Evolutionary conservation across 1,284 basidiomycete species (phyloP).

Genomic region (Malassezia dermatis): DNA sequence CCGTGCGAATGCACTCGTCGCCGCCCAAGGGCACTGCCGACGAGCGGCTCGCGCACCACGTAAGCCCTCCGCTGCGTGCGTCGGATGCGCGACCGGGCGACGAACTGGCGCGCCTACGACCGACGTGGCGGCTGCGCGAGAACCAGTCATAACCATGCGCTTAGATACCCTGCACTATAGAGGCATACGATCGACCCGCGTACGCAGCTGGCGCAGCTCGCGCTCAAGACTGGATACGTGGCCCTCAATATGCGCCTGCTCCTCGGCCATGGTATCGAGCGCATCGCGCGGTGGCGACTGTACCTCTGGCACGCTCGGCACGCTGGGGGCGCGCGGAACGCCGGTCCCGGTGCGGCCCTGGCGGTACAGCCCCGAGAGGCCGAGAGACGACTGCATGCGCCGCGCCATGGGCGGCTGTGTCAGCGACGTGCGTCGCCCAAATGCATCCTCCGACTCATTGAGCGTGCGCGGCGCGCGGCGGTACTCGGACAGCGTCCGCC

Average conservation of each 20-base stretch:
- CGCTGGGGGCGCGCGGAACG: neutral
- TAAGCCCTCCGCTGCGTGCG: neutral
- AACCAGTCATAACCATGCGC: neutral
- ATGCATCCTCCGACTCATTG: constrained; percentile 13
- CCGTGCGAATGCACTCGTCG: neutral
- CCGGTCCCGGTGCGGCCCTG: neutral
- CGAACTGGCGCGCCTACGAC: neutral
- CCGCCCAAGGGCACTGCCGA: neutral
- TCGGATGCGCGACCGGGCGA: neutral
- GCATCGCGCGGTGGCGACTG: neutral
- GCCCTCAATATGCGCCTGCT: constrained; percentile 6
- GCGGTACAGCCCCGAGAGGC: constrained; percentile 11
- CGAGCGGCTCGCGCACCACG: neutral
- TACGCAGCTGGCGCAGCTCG: constrained; percentile 7
- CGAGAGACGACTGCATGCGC: constrained; percentile 18
- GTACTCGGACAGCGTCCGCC: constrained; percentile 41
- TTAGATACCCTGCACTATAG: neutral
- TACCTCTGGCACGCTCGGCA: neutral
- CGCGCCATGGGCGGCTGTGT: constrained; percentile 2
- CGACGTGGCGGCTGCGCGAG: neutral
- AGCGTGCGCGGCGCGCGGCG: constrained; percentile 23
- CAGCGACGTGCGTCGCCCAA: constrained; percentile 11
- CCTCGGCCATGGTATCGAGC: neutral
- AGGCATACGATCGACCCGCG: constrained; percentile 6
- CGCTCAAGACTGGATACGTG: constrained; percentile 8